Percentiles rank a stretch among this genome's conserved stretches.
Evolutionary conservation across 306 rosid species (phyloP).

Genomic region (Spatholobus suberectus): DNA sequence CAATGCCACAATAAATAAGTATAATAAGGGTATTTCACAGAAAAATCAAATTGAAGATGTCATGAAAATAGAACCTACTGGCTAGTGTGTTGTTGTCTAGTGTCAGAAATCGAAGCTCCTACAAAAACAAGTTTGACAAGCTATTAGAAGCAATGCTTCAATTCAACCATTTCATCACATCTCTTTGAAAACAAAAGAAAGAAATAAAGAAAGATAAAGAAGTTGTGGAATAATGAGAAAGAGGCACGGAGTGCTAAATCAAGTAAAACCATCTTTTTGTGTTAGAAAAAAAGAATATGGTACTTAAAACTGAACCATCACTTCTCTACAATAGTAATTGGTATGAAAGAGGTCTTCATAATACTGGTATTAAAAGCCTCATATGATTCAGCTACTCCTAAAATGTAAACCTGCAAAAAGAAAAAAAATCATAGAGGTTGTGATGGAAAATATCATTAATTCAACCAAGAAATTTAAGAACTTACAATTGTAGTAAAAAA

Average conservation of each 20-base stretch:
- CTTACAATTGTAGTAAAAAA: not conserved
- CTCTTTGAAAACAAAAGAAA: no score
- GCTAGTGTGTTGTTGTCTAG: slow-evolving; percentile 63
- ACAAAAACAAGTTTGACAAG: slow-evolving; percentile 38
- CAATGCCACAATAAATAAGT: not conserved
- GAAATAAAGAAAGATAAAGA: no score
- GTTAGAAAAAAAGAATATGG: no score
- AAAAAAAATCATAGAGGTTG: slow-evolving; percentile 26
- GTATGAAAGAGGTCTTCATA: no score
- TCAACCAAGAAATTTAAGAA: slow-evolving; percentile 12
- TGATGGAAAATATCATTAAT: not conserved
- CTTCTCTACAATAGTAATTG: no score
- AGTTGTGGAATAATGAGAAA: no score
- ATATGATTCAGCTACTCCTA: slow-evolving; percentile 36
- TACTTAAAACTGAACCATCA: no score
- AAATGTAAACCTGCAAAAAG: slow-evolving; percentile 30
- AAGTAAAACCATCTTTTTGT: no score
- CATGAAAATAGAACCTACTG: slow-evolving; percentile 54
- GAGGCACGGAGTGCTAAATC: no score
- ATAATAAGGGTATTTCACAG: slow-evolving; percentile 13
- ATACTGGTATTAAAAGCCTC: no score
- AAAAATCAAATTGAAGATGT: slow-evolving; percentile 32
- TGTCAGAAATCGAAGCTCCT: slow-evolving; percentile 83
- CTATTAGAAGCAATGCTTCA: slow-evolving; percentile 31
- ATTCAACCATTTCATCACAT: slow-evolving; percentile 24